A percentile compares a stretch with the other conserved stretches of the same genome.
Conservation (phyloP, 306 rosid species). For the Pterocarpus macrocarpus region DNA sequence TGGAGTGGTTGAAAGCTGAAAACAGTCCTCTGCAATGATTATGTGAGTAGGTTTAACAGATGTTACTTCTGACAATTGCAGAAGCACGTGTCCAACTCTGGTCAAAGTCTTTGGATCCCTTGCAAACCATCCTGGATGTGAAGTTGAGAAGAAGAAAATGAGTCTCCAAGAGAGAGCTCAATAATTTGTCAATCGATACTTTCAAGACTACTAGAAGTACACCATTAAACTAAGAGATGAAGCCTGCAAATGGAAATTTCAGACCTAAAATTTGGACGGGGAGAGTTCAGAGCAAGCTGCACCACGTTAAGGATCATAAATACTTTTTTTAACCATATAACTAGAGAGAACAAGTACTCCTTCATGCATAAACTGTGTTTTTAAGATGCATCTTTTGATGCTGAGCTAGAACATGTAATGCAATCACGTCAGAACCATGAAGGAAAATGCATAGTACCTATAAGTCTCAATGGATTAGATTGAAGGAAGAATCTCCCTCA, state of each 20-base stretch:
- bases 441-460: not conserved
- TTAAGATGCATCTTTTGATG: not conserved
- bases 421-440: constrained; percentile 2
- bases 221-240: not conserved
- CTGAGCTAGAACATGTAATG: not conserved
- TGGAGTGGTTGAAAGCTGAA: constrained; percentile 76
- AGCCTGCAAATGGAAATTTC: constrained; percentile 1
- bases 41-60: constrained; percentile 62
- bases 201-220: constrained; percentile 23
- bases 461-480: not conserved
- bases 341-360: constrained; percentile 11
- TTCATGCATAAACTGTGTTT: constrained; percentile 13
- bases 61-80: constrained; percentile 55
- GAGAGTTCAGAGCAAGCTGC: constrained; percentile 8
- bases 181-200: constrained; percentile 6
- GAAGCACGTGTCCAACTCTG: constrained; percentile 70
- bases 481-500: not conserved
- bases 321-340: not conserved
- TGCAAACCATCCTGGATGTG: constrained; percentile 89
- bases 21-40: constrained; percentile 86
- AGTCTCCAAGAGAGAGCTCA: constrained; percentile 13
- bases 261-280: not conserved
- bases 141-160: constrained; percentile 50
- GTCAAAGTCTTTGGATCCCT: constrained; percentile 75
- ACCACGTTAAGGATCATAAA: constrained; percentile 8